Base-by-base conservation (phyloP, 768 basidiomycete species). In the Xanthoconium purpureum region DNA sequence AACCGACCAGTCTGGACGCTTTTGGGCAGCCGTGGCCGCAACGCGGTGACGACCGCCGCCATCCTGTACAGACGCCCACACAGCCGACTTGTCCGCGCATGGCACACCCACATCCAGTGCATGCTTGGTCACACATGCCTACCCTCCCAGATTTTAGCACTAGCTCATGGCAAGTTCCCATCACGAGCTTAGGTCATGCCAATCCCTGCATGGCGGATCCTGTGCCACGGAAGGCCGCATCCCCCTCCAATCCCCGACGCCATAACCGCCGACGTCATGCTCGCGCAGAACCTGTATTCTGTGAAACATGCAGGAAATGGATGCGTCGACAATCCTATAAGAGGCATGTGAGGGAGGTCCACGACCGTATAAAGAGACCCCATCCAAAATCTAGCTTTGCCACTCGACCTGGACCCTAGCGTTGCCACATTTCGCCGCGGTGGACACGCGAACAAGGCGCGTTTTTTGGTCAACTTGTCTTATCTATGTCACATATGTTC, bases 291-390 rank as follows among this genome's bases (percentile, higher is more conserved):
- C 35, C 4, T 17, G 54, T 50, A 30, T 7, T 6, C 2, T 61
- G 60, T 14, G 45, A 49, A 8, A 38, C 8, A 12, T 69, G 68
- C 52, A 12, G 28, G 1, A 69, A 64, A 40, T 0, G 0, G 0
- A 60, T 69, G 64, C 50, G 60, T 2, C 58, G 13, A 35, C 57
- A 61, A 17, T 70, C 68, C 1, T 39, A 61, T 0, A 57, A 2
- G 17, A 56, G 68, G 29, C 68, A 69, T 33, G n/a, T 57, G 0
- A 56, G 32, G 5, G 68, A 69, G 17, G 60, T 68, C 0, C 68
- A 69, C 5, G 9, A 62, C 0, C 50, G 39, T 12, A 50, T 62
- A 17, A 69, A 60, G 55, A 60, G 68, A 24, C 40, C 57, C 5
- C 47, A 49, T 15, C 5, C 46, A 1, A 58, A 55, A 30, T 24